A percentile compares a stretch with the other conserved stretches of the same genome.
Conservation (phyloP, 2,329 filamentous ascomycete species). For the Botrytis cinerea region DNA sequence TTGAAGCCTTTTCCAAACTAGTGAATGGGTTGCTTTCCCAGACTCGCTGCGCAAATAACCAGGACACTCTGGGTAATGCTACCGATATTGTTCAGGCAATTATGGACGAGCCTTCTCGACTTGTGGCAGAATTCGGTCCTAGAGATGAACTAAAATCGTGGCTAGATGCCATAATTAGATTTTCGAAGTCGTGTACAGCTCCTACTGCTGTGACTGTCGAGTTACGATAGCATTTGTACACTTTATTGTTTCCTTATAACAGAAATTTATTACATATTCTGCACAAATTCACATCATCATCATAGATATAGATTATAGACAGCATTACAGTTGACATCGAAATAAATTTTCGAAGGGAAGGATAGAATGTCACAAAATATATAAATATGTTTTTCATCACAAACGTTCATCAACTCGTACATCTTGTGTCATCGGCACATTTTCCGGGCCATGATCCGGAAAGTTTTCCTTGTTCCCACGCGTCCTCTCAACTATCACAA, state of each 20-base stretch:
- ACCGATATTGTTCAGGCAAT: background rate
- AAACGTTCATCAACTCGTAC: background rate
- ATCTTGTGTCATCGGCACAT: background rate
- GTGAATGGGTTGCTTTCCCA: background rate
- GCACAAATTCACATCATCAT: background rate
- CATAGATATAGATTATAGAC: background rate
- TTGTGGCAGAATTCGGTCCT: constrained; percentile 18
- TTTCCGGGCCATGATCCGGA: background rate
- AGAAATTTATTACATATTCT: background rate
- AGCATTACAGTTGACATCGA: too few species aligned
- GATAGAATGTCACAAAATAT: background rate
- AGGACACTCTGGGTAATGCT: background rate
- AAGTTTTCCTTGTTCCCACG: background rate
- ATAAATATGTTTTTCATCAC: background rate
- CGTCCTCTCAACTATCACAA: background rate
- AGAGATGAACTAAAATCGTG: background rate
- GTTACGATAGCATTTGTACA: background rate
- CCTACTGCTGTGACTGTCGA: background rate
- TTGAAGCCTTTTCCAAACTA: background rate
- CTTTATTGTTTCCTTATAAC: background rate
- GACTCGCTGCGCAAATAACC: background rate
- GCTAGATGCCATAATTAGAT: background rate
- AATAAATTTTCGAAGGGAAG: background rate
- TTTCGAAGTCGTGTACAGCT: background rate
- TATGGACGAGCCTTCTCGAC: constrained; percentile 20